Evolutionary conservation across 345 rosid genomes (phyloP).

Genomic region (Alliaria petiolata): DNA sequence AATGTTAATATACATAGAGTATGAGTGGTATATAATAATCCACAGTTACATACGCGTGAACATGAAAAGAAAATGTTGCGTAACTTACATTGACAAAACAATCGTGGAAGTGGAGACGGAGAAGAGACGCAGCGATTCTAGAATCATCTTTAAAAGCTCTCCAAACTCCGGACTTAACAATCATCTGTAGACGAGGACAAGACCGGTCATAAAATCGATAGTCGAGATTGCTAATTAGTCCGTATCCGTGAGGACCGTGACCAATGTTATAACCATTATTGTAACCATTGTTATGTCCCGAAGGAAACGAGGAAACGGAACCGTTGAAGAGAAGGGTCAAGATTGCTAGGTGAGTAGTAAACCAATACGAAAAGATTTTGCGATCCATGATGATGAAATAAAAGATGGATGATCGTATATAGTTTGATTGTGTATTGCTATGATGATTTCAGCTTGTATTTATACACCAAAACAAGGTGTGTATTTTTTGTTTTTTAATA

Average conservation of each 20-base stretch:
- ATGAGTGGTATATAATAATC: neutral
- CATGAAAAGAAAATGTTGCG: neutral
- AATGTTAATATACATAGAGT: neutral
- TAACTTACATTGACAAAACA: slow-evolving; percentile 72
- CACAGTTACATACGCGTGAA: neutral
- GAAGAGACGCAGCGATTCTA: slow-evolving; percentile 86
- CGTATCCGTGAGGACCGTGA: slow-evolving; percentile 3
- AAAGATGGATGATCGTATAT: slow-evolving; percentile 1
- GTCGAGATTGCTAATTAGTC: slow-evolving; percentile 29
- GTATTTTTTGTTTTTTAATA: neutral
- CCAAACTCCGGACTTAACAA: slow-evolving; percentile 59
- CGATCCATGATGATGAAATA: slow-evolving; percentile 11
- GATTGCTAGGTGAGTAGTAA: slow-evolving; percentile 8
- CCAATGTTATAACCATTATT: slow-evolving; percentile 22
- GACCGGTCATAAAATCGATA: slow-evolving; percentile 51
- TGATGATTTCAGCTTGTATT: slow-evolving; percentile 15
- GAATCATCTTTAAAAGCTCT: slow-evolving; percentile 56
- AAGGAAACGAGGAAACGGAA: slow-evolving; percentile 22
- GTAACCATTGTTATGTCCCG: no score
- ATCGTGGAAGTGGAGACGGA: slow-evolving; percentile 81
- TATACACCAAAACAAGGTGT: slow-evolving; percentile 20
- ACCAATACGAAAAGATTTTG: slow-evolving; percentile 4
- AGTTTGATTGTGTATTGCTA: slow-evolving; percentile 17
- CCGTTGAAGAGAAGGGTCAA: slow-evolving; percentile 11
- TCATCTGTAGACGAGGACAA: slow-evolving; percentile 66